Conservation (phyloP, 23 red algal species). For the Pyropia yezoensis region DNA sequence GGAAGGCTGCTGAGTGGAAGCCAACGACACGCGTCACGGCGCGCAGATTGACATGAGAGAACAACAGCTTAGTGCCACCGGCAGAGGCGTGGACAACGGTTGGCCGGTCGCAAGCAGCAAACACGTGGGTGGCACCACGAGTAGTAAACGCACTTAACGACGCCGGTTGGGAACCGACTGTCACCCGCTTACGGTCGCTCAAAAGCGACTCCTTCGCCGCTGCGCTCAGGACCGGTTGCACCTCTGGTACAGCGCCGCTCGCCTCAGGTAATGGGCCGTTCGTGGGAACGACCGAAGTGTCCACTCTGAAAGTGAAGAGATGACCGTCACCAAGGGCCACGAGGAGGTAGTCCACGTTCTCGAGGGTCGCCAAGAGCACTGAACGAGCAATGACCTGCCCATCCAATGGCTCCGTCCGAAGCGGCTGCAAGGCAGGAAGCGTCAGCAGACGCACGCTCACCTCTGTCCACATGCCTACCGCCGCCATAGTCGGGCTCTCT, state of each 20-base stretch:
- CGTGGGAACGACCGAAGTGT: not conserved
- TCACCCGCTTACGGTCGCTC: conserved; percentile 64
- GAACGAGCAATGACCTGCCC: conserved; percentile 67
- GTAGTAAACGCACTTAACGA: conserved; percentile 59
- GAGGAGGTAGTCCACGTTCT: conserved; percentile 60
- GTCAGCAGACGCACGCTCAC: conserved; percentile 64
- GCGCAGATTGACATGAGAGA: conserved; percentile 84
- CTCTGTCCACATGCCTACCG: conserved; percentile 76
- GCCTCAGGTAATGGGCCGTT: too few relatives aligned
- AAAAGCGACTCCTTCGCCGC: conserved; percentile 1
- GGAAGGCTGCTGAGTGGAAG: conserved; percentile 81
- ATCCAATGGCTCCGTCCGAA: conserved; percentile 47
- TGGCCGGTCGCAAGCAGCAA: conserved; percentile 91
- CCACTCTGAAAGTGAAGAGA: conserved; percentile 45
- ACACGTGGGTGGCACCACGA: conserved; percentile 57
- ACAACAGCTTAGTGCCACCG: conserved; percentile 60
- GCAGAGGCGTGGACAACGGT: conserved; percentile 72
- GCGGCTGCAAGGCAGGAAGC: conserved; percentile 37
- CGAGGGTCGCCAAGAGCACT: conserved; percentile 57
- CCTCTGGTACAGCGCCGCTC: conserved; percentile 4
- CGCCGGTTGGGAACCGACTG: conserved; percentile 78
- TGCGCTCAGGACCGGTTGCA: conserved; percentile 1
- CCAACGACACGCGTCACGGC: conserved; percentile 78
- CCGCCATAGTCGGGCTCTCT: conserved; percentile 43
- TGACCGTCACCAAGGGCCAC: conserved; percentile 61